phyloP scores from a whole-genome alignment of 257 asterid genomes.

The Solanum chiquidenum region DNA sequence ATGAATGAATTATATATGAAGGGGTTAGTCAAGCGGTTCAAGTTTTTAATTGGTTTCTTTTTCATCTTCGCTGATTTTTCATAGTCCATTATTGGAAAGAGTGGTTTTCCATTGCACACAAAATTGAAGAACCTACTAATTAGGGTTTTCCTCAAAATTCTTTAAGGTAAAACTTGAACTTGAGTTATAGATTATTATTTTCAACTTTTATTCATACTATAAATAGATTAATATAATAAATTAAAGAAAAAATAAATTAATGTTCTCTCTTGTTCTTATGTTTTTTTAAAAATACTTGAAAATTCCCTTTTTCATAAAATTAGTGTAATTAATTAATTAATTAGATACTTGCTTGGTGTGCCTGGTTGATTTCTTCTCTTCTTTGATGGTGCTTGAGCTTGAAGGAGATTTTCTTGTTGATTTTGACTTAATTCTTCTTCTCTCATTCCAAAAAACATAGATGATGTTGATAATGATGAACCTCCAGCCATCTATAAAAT shows the following conservation, averaged over 20 bases:
- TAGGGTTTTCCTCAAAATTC: neutral
- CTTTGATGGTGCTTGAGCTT: conserved; percentile 18
- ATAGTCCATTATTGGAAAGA: neutral
- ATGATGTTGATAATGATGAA: neutral
- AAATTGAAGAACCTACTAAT: neutral
- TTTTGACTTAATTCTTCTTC: neutral
- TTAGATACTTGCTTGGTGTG: conserved; percentile 60
- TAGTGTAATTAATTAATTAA: neutral
- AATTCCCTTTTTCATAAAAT: neutral
- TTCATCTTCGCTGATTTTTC: neutral
- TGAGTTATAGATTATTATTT: neutral
- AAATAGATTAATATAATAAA: neutral
- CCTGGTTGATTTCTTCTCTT: conserved; percentile 68
- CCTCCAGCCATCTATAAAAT: neutral
- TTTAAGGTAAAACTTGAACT: neutral
- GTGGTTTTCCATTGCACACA: neutral
- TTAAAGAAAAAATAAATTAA: neutral
- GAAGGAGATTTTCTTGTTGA: conserved; percentile 28
- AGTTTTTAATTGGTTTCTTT: neutral
- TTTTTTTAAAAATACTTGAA: neutral
- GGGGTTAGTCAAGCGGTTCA: neutral
- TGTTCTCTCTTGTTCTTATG: neutral
- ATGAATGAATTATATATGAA: neutral
- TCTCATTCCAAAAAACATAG: neutral
- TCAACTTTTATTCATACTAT: neutral